Percentiles rank a stretch among this genome's conserved stretches.
Conservation (phyloP, 805 yeast species). For the Kluyveromyces wickerhamii region DNA sequence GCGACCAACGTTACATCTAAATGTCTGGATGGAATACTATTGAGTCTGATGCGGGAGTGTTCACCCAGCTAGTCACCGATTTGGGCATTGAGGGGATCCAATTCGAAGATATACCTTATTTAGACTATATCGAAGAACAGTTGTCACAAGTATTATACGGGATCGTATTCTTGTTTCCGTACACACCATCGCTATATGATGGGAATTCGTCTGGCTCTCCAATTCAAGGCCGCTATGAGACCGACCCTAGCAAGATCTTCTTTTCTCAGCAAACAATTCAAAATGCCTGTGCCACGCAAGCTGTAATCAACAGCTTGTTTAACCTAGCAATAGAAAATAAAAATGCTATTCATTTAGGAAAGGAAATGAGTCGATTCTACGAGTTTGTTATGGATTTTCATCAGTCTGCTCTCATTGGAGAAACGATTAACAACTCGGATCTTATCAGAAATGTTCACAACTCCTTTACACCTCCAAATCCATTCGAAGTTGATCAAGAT, state of each 20-base stretch:
- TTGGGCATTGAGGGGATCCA: slow-evolving; percentile 46
- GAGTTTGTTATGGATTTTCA: slow-evolving; percentile 41
- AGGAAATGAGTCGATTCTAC: slow-evolving; percentile 39
- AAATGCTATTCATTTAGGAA: slow-evolving; percentile 38
- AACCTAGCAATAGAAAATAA: slow-evolving; percentile 27
- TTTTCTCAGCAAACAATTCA: slow-evolving; percentile 59
- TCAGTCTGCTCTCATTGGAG: slow-evolving; percentile 52
- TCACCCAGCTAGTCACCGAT: slow-evolving; percentile 52
- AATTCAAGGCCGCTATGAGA: slow-evolving; percentile 38
- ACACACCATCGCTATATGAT: slow-evolving; percentile 28
- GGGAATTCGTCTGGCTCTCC: slow-evolving; percentile 33
- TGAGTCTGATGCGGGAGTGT: slow-evolving; percentile 61
- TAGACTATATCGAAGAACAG: slow-evolving; percentile 43
- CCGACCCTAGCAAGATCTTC: slow-evolving; percentile 34
- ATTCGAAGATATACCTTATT: slow-evolving; percentile 38
- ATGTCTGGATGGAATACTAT: slow-evolving; percentile 48
- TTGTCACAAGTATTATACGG: slow-evolving; percentile 42
- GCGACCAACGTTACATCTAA: too few relatives aligned
- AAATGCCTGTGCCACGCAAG: slow-evolving; percentile 72
- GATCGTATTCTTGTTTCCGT: slow-evolving; percentile 55
- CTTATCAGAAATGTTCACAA: slow-evolving; percentile 49
- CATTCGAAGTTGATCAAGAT: slow-evolving; percentile 40
- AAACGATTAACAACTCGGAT: slow-evolving; percentile 52
- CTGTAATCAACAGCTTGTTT: slow-evolving; percentile 49
- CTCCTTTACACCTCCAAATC: slow-evolving; percentile 49